Percentiles rank a stretch among this genome's conserved stretches.
Conservation (phyloP, 129 eudicot genomes). For the Mikania micrantha region DNA sequence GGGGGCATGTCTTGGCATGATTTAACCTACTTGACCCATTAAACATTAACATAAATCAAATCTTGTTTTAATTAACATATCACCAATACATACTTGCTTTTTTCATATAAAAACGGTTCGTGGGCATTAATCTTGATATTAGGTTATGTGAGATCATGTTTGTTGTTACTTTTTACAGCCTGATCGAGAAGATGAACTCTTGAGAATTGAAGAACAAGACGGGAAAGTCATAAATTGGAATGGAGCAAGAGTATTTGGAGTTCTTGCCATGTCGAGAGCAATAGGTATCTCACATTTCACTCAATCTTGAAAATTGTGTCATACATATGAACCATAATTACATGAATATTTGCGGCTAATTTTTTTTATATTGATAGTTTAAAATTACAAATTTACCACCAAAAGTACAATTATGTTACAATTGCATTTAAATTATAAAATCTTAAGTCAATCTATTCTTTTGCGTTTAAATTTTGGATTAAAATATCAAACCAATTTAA, state of each 20-base stretch:
- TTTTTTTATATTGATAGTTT: too few relatives aligned
- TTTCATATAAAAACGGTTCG: background rate
- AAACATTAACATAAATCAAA: background rate
- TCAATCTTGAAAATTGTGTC: too few relatives aligned
- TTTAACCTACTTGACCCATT: background rate
- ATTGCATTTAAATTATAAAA: too few relatives aligned
- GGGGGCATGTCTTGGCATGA: background rate
- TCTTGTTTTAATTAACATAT: background rate
- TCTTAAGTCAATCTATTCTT: too few relatives aligned
- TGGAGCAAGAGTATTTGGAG: constrained; percentile 73
- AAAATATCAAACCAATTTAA: too few relatives aligned
- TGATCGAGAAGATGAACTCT: constrained; percentile 59
- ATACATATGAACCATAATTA: too few relatives aligned
- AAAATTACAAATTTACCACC: too few relatives aligned
- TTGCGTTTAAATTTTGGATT: too few relatives aligned
- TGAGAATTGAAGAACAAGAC: constrained; percentile 55
- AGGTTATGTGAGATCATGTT: background rate
- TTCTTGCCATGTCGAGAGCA: constrained; percentile 81
- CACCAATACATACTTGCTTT: background rate
- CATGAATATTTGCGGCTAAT: too few relatives aligned
- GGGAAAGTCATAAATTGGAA: constrained; percentile 65
- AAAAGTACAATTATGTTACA: too few relatives aligned
- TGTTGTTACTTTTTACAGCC: constrained; percentile 44
- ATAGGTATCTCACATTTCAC: constrained; percentile 41
- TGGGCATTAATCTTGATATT: background rate